Evolutionary conservation across 179 eudicot species (phyloP), one percentile per base, ranked within the genome.

Genomic region (Spinacia oleracea): DNA sequence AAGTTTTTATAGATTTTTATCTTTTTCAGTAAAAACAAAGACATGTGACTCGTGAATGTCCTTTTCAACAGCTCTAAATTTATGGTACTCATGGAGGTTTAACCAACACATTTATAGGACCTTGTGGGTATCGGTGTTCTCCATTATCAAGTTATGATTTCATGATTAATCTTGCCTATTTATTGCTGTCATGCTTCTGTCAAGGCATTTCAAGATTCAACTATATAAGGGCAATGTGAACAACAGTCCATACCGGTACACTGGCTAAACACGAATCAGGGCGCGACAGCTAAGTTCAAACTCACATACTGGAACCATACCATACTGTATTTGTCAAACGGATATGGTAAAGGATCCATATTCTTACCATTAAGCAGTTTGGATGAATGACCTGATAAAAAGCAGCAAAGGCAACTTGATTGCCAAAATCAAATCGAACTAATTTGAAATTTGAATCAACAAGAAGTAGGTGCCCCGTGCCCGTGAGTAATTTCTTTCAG

Each of bases 1-100:
- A 35, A 73, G 72, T 27, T 38, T 64, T 64, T 38, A 45, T 51
- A 63, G 50, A 23, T 6, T 21, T 76, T 81, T 76, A 84, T 75
- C 83, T 31, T 72, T 40, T 70, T 64, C 78, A 35, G 23, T 64
- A 34, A 27, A 79, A 81, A 81, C 87, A 84, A 81, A 79, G 76
- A 79, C 87, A 84, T 84, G 87, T 84, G 87, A 84, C 31, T 29
- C 72, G 64, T 81, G 81, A 78, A 23, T 67, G 80, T 81, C 73
- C 58, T 62, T 58, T 78, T 81, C 55, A 74, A 58, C 75, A 45
- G 32, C 48, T 21, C 16, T 16, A 43, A 53, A 73, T 74, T 82
- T 72, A 79, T 80, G 70, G 18, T 81, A 45, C 70, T 81, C 83
- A 71, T 70, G 75, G 46, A 76, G 40, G 67, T n/a, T 21, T 7